phyloP scores from a whole-genome alignment of 108 stramenopile genomes.

The Nitzschia sp. region DNA sequence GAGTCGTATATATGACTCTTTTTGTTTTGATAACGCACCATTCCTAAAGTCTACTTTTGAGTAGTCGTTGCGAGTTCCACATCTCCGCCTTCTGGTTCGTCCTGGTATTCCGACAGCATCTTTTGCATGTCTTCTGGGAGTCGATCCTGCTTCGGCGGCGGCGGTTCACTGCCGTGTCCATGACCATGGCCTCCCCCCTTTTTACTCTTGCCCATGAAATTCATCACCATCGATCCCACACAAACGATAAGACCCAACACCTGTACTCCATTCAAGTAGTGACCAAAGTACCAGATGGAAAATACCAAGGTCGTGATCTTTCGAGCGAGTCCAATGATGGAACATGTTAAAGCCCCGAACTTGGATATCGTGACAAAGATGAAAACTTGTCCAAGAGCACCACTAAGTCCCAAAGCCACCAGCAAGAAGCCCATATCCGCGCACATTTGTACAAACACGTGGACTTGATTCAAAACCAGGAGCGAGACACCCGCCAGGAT shows the following conservation, averaged over 20 bases:
- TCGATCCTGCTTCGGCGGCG: constrained; percentile 5
- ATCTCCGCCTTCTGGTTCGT: constrained; percentile 41
- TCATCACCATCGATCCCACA: constrained; percentile 91
- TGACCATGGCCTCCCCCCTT: constrained; percentile 50
- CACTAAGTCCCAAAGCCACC: constrained; percentile 90
- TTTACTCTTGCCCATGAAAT: constrained; percentile 89
- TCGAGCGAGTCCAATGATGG: constrained; percentile 93
- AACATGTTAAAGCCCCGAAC: constrained; percentile 96
- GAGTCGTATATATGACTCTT: background rate
- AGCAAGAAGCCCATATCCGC: constrained; percentile 93
- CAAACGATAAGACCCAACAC: constrained; percentile 73
- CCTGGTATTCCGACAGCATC: constrained; percentile 46
- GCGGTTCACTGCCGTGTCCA: constrained; percentile 11
- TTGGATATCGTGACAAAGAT: constrained; percentile 96
- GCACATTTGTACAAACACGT: constrained; percentile 93
- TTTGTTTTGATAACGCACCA: background rate
- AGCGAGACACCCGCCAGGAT: constrained; percentile 91
- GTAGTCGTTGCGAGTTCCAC: constrained; percentile 23
- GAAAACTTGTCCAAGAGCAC: constrained; percentile 97
- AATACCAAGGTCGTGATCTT: constrained; percentile 95
- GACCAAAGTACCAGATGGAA: constrained; percentile 94
- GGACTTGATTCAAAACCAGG: constrained; percentile 90
- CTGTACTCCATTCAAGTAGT: constrained; percentile 83
- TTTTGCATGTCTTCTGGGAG: constrained; percentile 55
- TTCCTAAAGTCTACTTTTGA: constrained; percentile 16